A percentile compares a stretch with the other conserved stretches of the same genome.
These are phyloP conservation scores for Lepidium didymum DNA, from an alignment of 345 rosid species.

Conservation along the genomic window DNA sequence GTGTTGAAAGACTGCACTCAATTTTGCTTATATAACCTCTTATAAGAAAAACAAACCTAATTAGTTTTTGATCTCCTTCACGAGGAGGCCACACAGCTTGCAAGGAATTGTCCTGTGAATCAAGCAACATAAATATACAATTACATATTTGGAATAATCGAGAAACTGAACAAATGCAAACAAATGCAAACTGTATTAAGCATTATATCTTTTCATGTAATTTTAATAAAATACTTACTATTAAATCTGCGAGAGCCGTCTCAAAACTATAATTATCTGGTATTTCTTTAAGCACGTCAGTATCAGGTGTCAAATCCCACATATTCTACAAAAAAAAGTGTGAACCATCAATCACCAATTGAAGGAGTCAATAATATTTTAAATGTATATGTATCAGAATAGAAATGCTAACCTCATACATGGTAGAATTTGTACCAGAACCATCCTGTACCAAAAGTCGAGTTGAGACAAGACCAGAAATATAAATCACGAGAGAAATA, in stretches of 20 bases:
- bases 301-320: constrained; percentile 81
- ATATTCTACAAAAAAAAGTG: constrained; percentile 39
- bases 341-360: background rate
- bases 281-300: constrained; percentile 45
- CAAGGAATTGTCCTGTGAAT: constrained; percentile 66
- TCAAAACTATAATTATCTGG: constrained; percentile 63
- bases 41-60: constrained; percentile 40
- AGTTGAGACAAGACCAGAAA: background rate
- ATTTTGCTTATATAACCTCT: background rate
- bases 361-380: background rate
- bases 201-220: background rate
- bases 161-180: background rate
- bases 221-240: constrained; percentile 33
- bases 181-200: background rate
- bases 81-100: constrained; percentile 63
- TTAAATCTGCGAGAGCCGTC: constrained; percentile 69
- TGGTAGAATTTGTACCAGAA: constrained; percentile 17
- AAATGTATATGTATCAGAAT: background rate
- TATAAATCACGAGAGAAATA: background rate
- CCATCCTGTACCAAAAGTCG: constrained; percentile 45
- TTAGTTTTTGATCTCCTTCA: constrained; percentile 33
- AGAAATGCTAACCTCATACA: constrained; percentile 40
- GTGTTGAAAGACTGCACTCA: background rate
- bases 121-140: background rate
- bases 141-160: background rate